Evolutionary conservation across 208 protist species (phyloP), one percentile per base, ranked within the genome.

Genomic region (Trypanosoma avium): DNA sequence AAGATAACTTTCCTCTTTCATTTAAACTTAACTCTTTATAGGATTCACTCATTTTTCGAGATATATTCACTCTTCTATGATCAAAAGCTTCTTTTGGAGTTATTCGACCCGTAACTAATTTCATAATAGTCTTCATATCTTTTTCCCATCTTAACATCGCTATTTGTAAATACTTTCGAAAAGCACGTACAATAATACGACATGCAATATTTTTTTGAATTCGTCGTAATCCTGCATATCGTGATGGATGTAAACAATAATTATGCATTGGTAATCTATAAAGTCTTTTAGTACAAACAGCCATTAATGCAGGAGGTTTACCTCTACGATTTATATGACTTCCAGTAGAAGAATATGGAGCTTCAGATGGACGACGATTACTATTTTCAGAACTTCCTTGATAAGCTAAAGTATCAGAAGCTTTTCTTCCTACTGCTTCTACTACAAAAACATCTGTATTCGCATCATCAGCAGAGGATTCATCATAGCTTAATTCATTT

Each of bases 131-230:
- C 9, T 45, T 59, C 17, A 52, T 62, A 47, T 82, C 76, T 17
- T 43, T 21, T 58, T 74, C 61, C 61, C 61, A 59, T 24, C n/a
- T 35, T 17, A 21, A 33, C 33, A 58, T 21, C 29, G 7, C 43
- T 21, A 35, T 52, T 2, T 67, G 3, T 10, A 63, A 22, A 56
- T 69, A 67, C 1, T 19, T 33, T 13, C 70, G 69, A 24, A 76
- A 73, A 17, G 45, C 59, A 8, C 61, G 59, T n/a, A 69, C 53
- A 70, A 86, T 79, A 13, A 71, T 59, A 5, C 74, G 49, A 38
- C 63, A 59, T 10, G 79, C 79, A 42, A 77, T 67, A 36, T 67
- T 74, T 48, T 75, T 49, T 33, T 75, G 66, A 36, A 81, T 67
- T 21, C 67, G 62, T 13, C 57, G 30, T 26, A 81, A 48, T 46